Evolutionary conservation across 106 monocot genomes (phyloP), one percentile per base, ranked within the genome.

Genomic region (Acorus gramineus): DNA sequence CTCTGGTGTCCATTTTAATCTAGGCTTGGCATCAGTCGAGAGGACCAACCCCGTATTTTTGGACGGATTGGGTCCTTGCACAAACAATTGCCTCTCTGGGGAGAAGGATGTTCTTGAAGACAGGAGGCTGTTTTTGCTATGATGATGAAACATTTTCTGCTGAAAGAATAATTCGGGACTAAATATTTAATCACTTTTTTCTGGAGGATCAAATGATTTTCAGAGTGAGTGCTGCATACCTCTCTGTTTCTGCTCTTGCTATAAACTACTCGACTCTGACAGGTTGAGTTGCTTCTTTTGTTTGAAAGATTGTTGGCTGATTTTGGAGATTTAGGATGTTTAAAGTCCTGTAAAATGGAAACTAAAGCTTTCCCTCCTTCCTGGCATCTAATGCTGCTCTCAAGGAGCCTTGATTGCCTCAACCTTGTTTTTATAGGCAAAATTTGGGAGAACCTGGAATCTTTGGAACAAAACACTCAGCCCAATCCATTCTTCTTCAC

Each of bases 1-100:
- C 71, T 94, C 94, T 11, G 77, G 73, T 0, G 84, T 89, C 94
- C 89, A 94, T 73, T 94, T 94, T 59, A 94, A 70, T 51, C 94
- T 84, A 14, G 89, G 89, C 66, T 94, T 94, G 12, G 89, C 86
- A 80, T 94, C 89, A 12, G 94, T 94, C 12, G 94, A 94, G 56
- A 94, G 84, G 55, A 90, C 80, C 5, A 94, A 63, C 43, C 93
- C 89, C 8, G 81, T 65, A 49, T 86, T 82, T 67, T 71, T 75
- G 47, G 64, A 69, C 73, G 62, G 66, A 76, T 62, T 82, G 55
- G 65, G 79, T 49, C 80, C 69, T 78, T 84, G 81, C 54, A 78
- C 46, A 71, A 86, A 79, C 66, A 81, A 74, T 49, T 84, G 76
- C 61, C 76, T 84, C 43, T 90, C 80, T 57, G 72, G 49, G 56